Evolutionary conservation across 495 filamentous ascomycete genomes (phyloP).

Genomic region (Arthonia radiata): DNA sequence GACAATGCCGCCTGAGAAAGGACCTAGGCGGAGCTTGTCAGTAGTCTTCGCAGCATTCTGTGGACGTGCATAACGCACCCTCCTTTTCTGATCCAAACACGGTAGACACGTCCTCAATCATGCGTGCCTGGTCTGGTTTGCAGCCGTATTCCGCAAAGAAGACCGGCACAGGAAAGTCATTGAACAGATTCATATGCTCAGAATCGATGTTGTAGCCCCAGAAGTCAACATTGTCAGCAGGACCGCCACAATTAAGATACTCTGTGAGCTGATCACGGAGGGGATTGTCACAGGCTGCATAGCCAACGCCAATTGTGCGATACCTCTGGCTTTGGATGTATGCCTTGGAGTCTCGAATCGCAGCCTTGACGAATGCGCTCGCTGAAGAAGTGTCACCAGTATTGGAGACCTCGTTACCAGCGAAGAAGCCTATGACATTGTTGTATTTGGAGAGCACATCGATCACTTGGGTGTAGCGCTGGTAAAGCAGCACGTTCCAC

Average conservation of each 20-base stretch:
- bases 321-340: slow-evolving; percentile 66
- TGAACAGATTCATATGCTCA: too few species aligned
- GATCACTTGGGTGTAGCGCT: slow-evolving; percentile 60
- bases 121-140: slow-evolving; percentile 49
- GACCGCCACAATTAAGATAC: slow-evolving; percentile 74
- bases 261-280: slow-evolving; percentile 58
- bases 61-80: too few species aligned
- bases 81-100: slow-evolving; percentile 67
- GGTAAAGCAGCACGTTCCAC: slow-evolving; percentile 55
- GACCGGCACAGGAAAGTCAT: slow-evolving; percentile 64
- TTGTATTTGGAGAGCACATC: slow-evolving; percentile 54
- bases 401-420: slow-evolving; percentile 92
- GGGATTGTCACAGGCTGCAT: slow-evolving; percentile 77
- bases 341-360: slow-evolving; percentile 78
- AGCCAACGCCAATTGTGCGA: slow-evolving; percentile 68
- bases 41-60: too few species aligned
- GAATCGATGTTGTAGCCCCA: slow-evolving; percentile 99
- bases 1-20: slow-evolving; percentile 84
- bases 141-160: slow-evolving; percentile 99
- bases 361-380: slow-evolving; percentile 85
- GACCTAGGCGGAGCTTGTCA: too few species aligned
- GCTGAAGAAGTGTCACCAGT: slow-evolving; percentile 54
- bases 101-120: slow-evolving; percentile 65
- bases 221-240: slow-evolving; percentile 52
- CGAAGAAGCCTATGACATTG: slow-evolving; percentile 89